Evolutionary conservation across 306 rosid species (phyloP).

Genomic region (Cotoneaster glaucophyllus): DNA sequence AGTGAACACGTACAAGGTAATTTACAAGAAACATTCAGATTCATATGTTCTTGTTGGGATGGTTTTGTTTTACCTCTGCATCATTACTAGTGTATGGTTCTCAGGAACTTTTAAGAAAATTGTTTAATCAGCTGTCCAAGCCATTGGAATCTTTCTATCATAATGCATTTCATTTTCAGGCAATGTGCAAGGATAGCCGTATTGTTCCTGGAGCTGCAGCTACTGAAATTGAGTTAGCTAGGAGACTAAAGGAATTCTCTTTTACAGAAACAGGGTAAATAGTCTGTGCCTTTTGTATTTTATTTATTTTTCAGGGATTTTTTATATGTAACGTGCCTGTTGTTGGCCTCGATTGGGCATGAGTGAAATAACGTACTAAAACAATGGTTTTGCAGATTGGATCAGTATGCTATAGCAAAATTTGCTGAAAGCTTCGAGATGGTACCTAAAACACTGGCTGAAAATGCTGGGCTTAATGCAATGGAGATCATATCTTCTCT

Average conservation of each 20-base stretch:
- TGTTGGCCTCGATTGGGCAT: not conserved
- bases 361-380: constrained; percentile 13
- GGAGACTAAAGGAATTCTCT: constrained; percentile 79
- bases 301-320: too few species aligned
- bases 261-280: constrained; percentile 82
- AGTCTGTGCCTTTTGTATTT: not conserved
- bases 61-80: not conserved
- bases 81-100: not conserved
- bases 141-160: constrained; percentile 5
- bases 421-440: constrained; percentile 91
- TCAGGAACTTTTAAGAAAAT: not conserved
- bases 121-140: not conserved
- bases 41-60: constrained; percentile 1
- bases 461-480: constrained; percentile 79
- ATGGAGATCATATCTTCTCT: constrained; percentile 91
- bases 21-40: not conserved
- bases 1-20: constrained; percentile 83
- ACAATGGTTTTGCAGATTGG: constrained; percentile 60
- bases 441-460: constrained; percentile 77
- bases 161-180: constrained; percentile 40
- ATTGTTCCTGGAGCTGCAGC: constrained; percentile 90
- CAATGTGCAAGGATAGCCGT: constrained; percentile 94
- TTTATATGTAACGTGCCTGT: not conserved
- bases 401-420: constrained; percentile 84
- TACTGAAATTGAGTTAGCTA: constrained; percentile 90